phyloP scores from a whole-genome alignment of 345 rosid species.

The Populus simonii region DNA sequence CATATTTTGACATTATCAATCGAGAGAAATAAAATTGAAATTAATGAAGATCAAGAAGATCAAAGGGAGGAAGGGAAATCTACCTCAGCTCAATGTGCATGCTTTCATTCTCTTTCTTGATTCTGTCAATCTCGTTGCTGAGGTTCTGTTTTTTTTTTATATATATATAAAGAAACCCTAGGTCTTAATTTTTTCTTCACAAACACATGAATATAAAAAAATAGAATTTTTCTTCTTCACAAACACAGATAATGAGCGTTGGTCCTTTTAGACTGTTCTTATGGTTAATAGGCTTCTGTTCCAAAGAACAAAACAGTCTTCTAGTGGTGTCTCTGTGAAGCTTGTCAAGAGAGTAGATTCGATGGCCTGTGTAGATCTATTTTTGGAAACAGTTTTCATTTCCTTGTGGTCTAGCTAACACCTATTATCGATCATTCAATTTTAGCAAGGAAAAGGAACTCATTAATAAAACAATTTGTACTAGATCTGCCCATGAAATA shows the following conservation, averaged over 20 bases:
- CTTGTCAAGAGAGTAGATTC: not conserved
- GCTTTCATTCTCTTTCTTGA: constrained; percentile 79
- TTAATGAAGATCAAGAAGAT: not conserved
- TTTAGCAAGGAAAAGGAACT: constrained; percentile 33
- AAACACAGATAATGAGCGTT: not conserved
- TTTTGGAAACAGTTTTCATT: constrained; percentile 8
- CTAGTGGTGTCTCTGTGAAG: not conserved
- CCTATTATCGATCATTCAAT: not conserved
- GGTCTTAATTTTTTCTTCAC: not conserved
- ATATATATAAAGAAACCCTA: constrained; percentile 4
- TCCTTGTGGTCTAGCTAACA: constrained; percentile 5
- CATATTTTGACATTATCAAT: not conserved
- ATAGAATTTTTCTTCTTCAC: not conserved
- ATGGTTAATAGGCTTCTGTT: no score
- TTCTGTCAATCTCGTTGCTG: constrained; percentile 69
- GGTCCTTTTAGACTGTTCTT: no score
- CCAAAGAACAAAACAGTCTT: not conserved
- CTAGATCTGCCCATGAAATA: constrained; percentile 42
- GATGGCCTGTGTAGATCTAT: constrained; percentile 3
- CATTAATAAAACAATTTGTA: constrained; percentile 16
- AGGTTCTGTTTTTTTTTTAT: constrained; percentile 42
- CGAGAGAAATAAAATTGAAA: not conserved
- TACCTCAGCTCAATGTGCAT: constrained; percentile 80
- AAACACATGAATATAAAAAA: not conserved
- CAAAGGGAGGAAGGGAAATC: not conserved